phyloP scores from a whole-genome alignment of 2,329 filamentous ascomycete genomes.

The Xylariaceae sp. region DNA sequence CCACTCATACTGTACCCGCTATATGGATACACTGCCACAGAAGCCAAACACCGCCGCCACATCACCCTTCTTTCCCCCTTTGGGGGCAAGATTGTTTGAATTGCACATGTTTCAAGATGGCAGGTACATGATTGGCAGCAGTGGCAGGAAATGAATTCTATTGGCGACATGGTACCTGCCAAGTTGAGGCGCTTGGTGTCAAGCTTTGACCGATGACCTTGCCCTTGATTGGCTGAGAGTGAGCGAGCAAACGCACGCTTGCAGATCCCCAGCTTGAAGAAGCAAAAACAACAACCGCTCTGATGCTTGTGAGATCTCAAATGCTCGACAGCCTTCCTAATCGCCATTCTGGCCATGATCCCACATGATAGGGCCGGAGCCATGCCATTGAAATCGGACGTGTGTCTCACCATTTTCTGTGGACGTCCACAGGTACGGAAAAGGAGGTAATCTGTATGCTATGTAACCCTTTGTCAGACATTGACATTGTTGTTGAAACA shows the following conservation, averaged over 20 bases:
- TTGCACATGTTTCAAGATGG: too few species aligned
- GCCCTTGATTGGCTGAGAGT: slow-evolving; percentile 25
- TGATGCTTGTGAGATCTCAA: too few species aligned
- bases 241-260: slow-evolving; percentile 10
- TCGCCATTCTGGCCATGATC: not conserved
- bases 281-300: slow-evolving; percentile 7
- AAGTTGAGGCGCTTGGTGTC: slow-evolving; percentile 23
- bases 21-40: too few species aligned
- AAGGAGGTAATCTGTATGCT: not conserved
- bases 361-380: not conserved
- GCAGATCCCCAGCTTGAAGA: too few species aligned
- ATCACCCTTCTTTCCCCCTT: too few species aligned
- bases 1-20: too few species aligned
- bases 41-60: too few species aligned
- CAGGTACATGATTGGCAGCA: too few species aligned
- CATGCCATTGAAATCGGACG: not conserved
- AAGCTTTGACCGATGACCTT: slow-evolving; percentile 18
- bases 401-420: slow-evolving; percentile 2
- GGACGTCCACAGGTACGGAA: not conserved
- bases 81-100: too few species aligned
- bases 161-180: too few species aligned
- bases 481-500: slow-evolving; percentile 2
- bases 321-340: slow-evolving; percentile 2
- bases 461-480: not conserved
- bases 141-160: too few species aligned